Base-by-base conservation (phyloP, 805 yeast species). In the Metschnikowia kofuensis region DNA sequence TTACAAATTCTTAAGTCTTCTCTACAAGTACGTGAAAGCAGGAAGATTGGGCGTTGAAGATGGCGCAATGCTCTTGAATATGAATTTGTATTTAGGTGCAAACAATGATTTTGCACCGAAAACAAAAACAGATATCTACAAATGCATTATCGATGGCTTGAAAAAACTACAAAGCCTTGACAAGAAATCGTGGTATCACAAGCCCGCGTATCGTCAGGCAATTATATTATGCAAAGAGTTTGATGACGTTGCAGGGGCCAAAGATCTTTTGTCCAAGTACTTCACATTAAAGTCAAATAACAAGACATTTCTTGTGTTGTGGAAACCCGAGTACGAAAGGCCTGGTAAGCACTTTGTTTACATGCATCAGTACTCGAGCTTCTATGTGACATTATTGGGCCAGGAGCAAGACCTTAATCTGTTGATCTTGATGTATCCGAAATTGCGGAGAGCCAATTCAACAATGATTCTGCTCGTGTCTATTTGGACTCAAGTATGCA, bases 281-380 rank as follows among this genome's bases (percentile, higher is more conserved):
- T 78, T 91, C 45, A 76, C 87, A 7, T 64, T 89, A 42, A 87
- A 83, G 55, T 74, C 89, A 0, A 76, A 80, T 2, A 80, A 82
- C 38, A 87, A 89, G 60, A 81, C 85, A 10, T 75, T 94, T 35
- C 81, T 91, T 1, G 85, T 82, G 55, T 87, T 94, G 49, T 94
- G 99, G 98, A 89, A 89, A 57, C 96, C 97, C 0, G 96, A 90
- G 42, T 65, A 75, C 57, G 99, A 95, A 64, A 69, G 95, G 16
- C 94, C 97, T 0, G 99, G 99, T 0, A 89, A 87, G 57, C 97
- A 92, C 66, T 92, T 90, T 63, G 82, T 81, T 10, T 89, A 86
- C 66, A 84, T 85, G 31, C 77, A 74, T 54, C 80, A 83, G 46
- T 92, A 94, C 61, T 78, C 88, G 21, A 63, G 70, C 41, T 86